Base-by-base conservation (phyloP, 768 basidiomycete species). In the Termitomyces sp. region DNA sequence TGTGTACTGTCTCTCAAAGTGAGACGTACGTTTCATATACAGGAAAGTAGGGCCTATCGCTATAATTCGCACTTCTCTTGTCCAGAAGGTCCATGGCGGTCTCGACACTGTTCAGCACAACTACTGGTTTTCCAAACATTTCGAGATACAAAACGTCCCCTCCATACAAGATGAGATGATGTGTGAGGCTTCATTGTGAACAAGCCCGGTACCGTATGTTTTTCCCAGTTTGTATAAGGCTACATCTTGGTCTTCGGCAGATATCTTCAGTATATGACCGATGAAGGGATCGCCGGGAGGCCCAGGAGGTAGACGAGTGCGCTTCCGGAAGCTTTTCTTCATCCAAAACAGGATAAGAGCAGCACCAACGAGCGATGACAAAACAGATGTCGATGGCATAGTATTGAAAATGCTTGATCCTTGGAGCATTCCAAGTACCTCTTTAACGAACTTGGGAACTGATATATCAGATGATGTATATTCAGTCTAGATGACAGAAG, bases 281-380 rank as follows among this genome's bases (percentile, higher is more conserved):
- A 75, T 64, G 45, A 75, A 26, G 1, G 72, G 70, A 51, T 73
- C 68, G 1, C 66, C 59, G 8, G 72, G 73, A 17, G 72, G 74
- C 17, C 74, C 67, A n/a, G 73, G 72, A 2, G 73, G 72, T n/a
- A 59, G 26, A 38, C 11, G 12, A 41, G 10, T 30, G 5, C 14
- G 54, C 17, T 49, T 53, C 52, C 17, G 17, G 31, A 3, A 14
- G 12, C 2, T 43, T 42, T 43, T 42, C 28, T 35, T 53, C 2
- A 33, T 15, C 38, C 19, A 26, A 8, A 44, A 15, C 19, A 33
- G 19, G 19, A 53, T 26, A 1, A 53, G 15, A 31, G 41, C 21
- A 11, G 5, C 8, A 8, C 41, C 1, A 31, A 44, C 19, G 15
- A 17, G 14, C 2, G 12, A 31, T 21, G 11, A 15, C 14, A 44